Conservation (phyloP, 768 basidiomycete species). For the Naganishia vaughanmartiniae region DNA sequence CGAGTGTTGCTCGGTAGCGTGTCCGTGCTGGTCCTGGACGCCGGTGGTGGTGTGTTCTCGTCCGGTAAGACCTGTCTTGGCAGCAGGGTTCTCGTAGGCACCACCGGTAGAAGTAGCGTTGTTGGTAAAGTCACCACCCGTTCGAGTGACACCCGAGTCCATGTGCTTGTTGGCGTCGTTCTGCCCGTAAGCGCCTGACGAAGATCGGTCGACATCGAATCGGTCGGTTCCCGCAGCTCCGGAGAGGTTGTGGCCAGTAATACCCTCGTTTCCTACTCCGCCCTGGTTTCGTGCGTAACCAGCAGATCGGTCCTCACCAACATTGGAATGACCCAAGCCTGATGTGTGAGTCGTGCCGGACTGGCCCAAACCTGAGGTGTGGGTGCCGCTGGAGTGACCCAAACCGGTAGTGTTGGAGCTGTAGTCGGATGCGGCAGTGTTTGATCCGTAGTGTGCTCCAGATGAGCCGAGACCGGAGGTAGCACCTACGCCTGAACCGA, state of each 20-base stretch:
- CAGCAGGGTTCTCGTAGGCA: slow-evolving; percentile 26
- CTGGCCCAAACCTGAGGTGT: no score
- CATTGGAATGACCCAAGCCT: slow-evolving; percentile 12
- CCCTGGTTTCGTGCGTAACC: slow-evolving; percentile 24
- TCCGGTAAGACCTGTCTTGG: slow-evolving; percentile 31
- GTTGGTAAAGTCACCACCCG: slow-evolving; percentile 28
- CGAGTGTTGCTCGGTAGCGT: slow-evolving; percentile 18
- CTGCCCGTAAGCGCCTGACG: slow-evolving; percentile 19
- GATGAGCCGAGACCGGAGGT: neutral
- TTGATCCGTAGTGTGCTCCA: slow-evolving; percentile 26
- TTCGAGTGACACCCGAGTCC: slow-evolving; percentile 19
- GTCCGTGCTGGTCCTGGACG: slow-evolving; percentile 25
- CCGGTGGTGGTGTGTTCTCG: slow-evolving; percentile 30
- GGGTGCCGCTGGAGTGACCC: no score
- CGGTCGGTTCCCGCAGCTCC: slow-evolving; percentile 32
- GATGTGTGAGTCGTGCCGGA: neutral
- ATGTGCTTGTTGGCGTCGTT: slow-evolving; percentile 9
- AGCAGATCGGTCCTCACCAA: slow-evolving; percentile 26
- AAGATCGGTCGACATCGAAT: slow-evolving; percentile 28
- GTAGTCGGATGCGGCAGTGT: slow-evolving; percentile 29
- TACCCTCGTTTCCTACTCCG: slow-evolving; percentile 27
- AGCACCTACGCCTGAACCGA: slow-evolving; percentile 1
- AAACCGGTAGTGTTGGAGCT: slow-evolving; percentile 7
- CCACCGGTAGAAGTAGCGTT: slow-evolving; percentile 15
- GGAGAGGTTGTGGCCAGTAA: neutral